A percentile compares a stretch with the other conserved stretches of the same genome.
Conservation (phyloP, 108 stramenopile genomes). For the Bacterosira constricta region DNA sequence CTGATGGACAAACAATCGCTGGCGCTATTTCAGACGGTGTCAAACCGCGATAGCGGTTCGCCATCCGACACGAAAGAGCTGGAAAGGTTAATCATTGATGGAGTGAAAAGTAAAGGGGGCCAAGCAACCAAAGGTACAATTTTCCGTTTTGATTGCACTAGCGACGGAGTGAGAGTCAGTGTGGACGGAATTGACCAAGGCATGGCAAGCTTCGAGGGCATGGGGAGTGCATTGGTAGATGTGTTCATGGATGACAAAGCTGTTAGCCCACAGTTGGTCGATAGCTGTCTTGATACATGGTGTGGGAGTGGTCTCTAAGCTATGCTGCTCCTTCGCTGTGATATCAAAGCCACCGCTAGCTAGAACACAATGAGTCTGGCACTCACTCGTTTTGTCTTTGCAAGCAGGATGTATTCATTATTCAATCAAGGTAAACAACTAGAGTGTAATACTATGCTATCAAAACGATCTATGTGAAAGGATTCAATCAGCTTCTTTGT, state of each 20-base stretch:
- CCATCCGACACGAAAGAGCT: constrained; percentile 14
- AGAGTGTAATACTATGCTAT: too few species aligned
- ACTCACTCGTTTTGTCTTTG: too few species aligned
- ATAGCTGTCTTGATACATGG: constrained; percentile 42
- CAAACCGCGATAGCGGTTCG: constrained; percentile 21
- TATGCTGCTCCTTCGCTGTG: not conserved
- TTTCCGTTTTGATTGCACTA: constrained; percentile 30
- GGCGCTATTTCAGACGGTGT: constrained; percentile 34
- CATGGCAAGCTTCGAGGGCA: constrained; percentile 3
- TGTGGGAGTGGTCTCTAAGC: constrained; percentile 17
- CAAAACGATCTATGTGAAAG: too few species aligned
- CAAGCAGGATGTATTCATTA: too few species aligned
- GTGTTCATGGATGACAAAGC: constrained; percentile 46
- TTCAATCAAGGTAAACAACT: too few species aligned
- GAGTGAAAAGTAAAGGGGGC: constrained; percentile 23
- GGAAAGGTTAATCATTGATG: constrained; percentile 32
- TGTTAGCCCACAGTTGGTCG: constrained; percentile 30
- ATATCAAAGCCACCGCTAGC: too few species aligned
- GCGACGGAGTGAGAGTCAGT: constrained; percentile 21
- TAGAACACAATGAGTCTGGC: too few species aligned
- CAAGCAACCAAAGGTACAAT: constrained; percentile 38
- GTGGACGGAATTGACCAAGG: constrained; percentile 36
- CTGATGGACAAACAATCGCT: constrained; percentile 33
- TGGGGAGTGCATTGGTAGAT: constrained; percentile 33
- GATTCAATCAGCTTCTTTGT: too few species aligned